phyloP scores from a whole-genome alignment of 139 green algal species.

The Mychonastes homosphaera region DNA sequence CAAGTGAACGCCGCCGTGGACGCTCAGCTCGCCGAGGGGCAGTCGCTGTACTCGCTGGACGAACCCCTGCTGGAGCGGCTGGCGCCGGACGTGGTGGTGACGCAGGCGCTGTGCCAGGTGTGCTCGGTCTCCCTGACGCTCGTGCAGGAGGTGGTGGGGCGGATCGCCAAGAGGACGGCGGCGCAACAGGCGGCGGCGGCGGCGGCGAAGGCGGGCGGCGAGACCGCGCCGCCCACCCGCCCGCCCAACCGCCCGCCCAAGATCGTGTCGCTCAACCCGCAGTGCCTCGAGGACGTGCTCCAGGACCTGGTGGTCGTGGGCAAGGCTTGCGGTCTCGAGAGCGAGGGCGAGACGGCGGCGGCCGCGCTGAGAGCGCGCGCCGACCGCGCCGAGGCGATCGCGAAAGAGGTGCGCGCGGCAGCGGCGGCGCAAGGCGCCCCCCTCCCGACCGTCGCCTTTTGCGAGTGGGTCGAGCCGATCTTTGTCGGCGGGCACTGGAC shows the following conservation, averaged over 20 bases:
- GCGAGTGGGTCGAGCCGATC: conserved; percentile 74
- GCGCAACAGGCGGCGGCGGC: not conserved
- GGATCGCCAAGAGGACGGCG: conserved; percentile 16
- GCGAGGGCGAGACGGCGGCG: conserved; percentile 15
- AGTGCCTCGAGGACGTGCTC: conserved; percentile 43
- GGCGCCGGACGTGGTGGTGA: conserved; percentile 54
- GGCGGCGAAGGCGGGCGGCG: not conserved
- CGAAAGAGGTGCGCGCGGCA: not conserved
- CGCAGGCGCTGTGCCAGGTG: conserved; percentile 53
- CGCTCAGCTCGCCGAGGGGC: not conserved
- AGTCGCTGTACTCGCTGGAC: conserved; percentile 42
- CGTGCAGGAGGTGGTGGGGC: conserved; percentile 28
- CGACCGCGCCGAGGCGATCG: conserved; percentile 6
- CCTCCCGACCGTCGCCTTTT: conserved; percentile 52
- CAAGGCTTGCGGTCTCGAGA: conserved; percentile 23
- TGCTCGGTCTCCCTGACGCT: conserved; percentile 46
- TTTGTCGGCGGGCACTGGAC: conserved; percentile 81
- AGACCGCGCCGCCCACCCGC: not conserved
- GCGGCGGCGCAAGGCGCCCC: too few relatives aligned
- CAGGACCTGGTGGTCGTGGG: conserved; percentile 21
- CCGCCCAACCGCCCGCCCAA: conserved; percentile 18
- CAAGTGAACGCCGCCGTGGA: not conserved
- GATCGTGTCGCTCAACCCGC: conserved; percentile 54
- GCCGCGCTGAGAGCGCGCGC: conserved; percentile 24
- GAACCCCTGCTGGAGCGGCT: conserved; percentile 23